These are phyloP conservation scores for Ophiostoma pallidulum DNA, from an alignment of 2,329 filamentous ascomycete species.

Conservation along the genomic window DNA sequence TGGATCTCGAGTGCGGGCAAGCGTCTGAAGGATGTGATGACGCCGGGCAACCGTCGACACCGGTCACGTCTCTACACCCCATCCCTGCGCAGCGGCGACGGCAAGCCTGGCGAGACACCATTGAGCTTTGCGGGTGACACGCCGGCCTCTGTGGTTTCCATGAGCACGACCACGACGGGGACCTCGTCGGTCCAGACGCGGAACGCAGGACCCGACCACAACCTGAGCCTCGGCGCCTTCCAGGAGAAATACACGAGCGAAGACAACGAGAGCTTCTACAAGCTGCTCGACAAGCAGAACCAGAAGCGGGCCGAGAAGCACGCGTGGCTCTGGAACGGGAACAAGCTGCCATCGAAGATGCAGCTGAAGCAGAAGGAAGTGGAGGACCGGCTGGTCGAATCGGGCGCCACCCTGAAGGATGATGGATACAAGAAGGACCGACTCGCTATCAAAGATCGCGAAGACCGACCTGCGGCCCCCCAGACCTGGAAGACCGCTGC, in stretches of 20 bases:
- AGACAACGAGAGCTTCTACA: slow-evolving; percentile 96
- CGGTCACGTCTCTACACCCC: background rate
- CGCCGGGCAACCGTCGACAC: slow-evolving; percentile 47
- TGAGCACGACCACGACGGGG: background rate
- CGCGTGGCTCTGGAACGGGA: slow-evolving; percentile 79
- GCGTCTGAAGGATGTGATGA: slow-evolving; percentile 69
- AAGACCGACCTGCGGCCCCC: slow-evolving; percentile 62
- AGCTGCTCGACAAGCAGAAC: slow-evolving; percentile 83
- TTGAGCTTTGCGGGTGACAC: slow-evolving; percentile 63
- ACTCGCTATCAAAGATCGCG: slow-evolving; percentile 53
- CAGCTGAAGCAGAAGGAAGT: slow-evolving; percentile 59
- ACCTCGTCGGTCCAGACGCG: slow-evolving; percentile 3
- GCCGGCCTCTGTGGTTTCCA: slow-evolving; percentile 45
- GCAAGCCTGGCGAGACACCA: slow-evolving; percentile 42
- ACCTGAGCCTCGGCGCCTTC: slow-evolving; percentile 74
- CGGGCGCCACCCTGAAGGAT: slow-evolving; percentile 35
- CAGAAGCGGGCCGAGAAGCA: slow-evolving; percentile 75
- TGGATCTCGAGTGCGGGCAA: slow-evolving; percentile 81
- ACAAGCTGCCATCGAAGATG: slow-evolving; percentile 76
- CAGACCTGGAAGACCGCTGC: slow-evolving; percentile 67
- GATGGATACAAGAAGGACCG: slow-evolving; percentile 50
- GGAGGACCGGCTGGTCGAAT: slow-evolving; percentile 41
- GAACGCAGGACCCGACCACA: slow-evolving; percentile 54
- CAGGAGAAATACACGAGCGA: slow-evolving; percentile 94
- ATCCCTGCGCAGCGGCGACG: slow-evolving; percentile 3